phyloP scores from a whole-genome alignment of 768 basidiomycete species.

The Panellus pusillus region DNA sequence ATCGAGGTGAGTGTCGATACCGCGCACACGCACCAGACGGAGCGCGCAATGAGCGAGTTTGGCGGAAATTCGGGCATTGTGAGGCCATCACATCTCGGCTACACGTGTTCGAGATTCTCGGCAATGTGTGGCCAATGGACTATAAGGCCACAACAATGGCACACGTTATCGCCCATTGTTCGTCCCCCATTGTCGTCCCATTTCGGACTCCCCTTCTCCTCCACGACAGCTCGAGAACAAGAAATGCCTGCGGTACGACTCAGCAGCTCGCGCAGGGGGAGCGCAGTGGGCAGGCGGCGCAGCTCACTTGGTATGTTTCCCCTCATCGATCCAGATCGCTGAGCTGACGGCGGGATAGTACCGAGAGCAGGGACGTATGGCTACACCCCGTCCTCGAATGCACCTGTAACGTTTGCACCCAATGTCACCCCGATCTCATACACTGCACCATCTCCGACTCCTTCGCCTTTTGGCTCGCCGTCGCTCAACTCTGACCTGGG shows the following conservation, averaged over 20 bases:
- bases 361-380: constrained; percentile 60
- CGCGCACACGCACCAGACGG: no score
- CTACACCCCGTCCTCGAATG: constrained; percentile 35
- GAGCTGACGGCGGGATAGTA: constrained; percentile 30
- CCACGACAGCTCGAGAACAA: constrained; percentile 21
- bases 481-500: constrained; percentile 34
- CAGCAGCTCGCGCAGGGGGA: constrained; percentile 34
- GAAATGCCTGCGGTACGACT: constrained; percentile 37
- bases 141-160: constrained; percentile 16
- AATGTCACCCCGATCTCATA: constrained; percentile 59
- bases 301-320: constrained; percentile 34
- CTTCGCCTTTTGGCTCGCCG: constrained; percentile 22
- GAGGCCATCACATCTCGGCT: no score
- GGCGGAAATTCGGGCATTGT: no score
- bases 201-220: constrained; percentile 13
- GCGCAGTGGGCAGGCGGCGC: constrained; percentile 28
- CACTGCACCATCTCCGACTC: constrained; percentile 30
- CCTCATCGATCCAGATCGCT: background rate
- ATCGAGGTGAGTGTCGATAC: no score
- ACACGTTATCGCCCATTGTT: background rate
- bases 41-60: no score
- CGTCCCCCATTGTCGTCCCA: constrained; percentile 9
- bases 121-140: no score
- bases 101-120: no score
- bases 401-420: constrained; percentile 57